Evolutionary conservation across 768 basidiomycete species (phyloP).

Genomic region (Macrolepiota fuliginosa): DNA sequence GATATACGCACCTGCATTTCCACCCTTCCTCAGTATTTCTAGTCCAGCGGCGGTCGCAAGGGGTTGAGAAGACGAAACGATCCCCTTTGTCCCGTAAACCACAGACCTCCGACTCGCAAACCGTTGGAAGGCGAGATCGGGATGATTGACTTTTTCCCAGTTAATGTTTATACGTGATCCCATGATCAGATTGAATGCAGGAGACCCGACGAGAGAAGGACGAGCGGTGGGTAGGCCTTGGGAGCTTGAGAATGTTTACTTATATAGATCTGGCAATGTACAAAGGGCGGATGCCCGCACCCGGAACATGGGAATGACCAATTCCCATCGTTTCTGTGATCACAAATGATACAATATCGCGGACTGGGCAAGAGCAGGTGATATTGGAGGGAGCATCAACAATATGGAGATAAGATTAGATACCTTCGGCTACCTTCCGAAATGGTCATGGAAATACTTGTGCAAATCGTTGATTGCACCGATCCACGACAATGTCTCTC

Average conservation of each 20-base stretch:
- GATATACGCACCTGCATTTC: slow-evolving; percentile 77
- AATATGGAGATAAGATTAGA: slow-evolving; percentile 6
- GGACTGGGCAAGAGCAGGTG: neutral
- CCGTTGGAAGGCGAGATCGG: slow-evolving; percentile 61
- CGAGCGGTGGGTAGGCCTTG: neutral
- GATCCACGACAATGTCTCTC: slow-evolving; percentile 43
- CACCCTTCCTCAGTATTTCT: slow-evolving; percentile 88
- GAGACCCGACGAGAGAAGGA: neutral
- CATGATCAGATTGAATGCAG: slow-evolving; percentile 22
- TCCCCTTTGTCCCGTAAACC: slow-evolving; percentile 82
- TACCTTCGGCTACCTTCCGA: neutral
- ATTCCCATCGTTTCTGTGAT: neutral
- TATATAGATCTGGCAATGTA: neutral
- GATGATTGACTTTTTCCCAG: slow-evolving; percentile 64
- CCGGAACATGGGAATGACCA: neutral
- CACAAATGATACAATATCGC: neutral
- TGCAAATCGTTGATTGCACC: neutral
- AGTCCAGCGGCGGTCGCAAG: slow-evolving; percentile 89
- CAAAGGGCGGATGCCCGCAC: neutral
- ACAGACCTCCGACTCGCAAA: slow-evolving; percentile 87
- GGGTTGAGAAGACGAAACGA: slow-evolving; percentile 89
- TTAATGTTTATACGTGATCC: slow-evolving; percentile 35
- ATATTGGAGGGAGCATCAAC: neutral
- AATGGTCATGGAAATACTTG: neutral
- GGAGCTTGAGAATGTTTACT: neutral